phyloP scores from a whole-genome alignment of 192 early-diverging fungal genomes.

The Entomortierella parvispora region DNA sequence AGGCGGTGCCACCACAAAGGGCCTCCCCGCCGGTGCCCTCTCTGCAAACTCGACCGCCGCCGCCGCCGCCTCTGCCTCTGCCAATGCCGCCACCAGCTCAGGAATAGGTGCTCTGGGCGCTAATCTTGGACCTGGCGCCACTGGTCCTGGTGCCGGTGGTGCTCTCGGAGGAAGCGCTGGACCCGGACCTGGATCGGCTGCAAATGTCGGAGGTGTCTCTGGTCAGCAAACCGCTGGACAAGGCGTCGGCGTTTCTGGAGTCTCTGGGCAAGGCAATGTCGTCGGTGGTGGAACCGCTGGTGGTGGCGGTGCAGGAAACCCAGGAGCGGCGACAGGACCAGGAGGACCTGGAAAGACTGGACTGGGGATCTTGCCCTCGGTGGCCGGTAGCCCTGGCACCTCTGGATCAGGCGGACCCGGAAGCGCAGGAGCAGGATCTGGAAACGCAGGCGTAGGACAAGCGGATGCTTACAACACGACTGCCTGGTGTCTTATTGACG shows the following conservation, averaged over 20 bases:
- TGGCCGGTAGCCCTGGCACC: constrained; percentile 7
- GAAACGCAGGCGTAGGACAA: constrained; percentile 5
- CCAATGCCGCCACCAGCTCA: neutral
- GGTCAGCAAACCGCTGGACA: too few relatives aligned
- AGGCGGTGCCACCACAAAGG: constrained; percentile 30
- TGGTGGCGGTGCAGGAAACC: too few relatives aligned
- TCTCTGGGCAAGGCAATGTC: too few relatives aligned
- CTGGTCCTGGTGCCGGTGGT: neutral
- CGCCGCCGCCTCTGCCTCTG: constrained; percentile 17
- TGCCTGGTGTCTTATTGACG: constrained; percentile 49
- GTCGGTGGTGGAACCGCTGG: too few relatives aligned
- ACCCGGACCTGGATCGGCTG: neutral
- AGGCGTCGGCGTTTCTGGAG: too few relatives aligned
- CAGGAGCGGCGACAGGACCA: too few relatives aligned
- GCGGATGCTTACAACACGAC: constrained; percentile 22
- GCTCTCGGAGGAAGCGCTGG: neutral
- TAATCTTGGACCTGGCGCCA: neutral
- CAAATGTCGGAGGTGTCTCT: too few relatives aligned
- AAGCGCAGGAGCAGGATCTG: constrained; percentile 4
- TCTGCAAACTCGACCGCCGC: constrained; percentile 1
- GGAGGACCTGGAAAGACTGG: constrained; percentile 30
- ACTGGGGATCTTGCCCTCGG: constrained; percentile 25
- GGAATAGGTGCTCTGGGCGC: constrained; percentile 1
- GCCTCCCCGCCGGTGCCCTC: constrained; percentile 25
- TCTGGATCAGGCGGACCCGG: constrained; percentile 3